Evolutionary conservation across 2,329 filamentous ascomycete species (phyloP).

Genomic region (Thyridium curvatum): DNA sequence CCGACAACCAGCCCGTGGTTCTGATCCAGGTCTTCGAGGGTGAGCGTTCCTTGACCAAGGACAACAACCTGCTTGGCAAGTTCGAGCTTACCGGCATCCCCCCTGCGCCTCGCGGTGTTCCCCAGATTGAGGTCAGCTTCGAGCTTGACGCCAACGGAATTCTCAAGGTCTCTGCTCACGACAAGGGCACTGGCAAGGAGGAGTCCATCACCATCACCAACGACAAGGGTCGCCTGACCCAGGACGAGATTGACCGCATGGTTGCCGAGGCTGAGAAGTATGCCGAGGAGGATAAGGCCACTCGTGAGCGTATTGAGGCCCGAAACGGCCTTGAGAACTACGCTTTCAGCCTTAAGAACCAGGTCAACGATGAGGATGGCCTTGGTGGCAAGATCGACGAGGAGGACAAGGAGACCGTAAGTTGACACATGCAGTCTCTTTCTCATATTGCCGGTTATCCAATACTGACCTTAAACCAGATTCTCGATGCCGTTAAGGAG

Average conservation of each 20-base stretch:
- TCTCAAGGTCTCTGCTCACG: constrained; percentile 88
- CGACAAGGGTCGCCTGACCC: constrained; percentile 95
- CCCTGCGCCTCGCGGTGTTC: constrained; percentile 89
- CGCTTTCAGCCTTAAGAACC: constrained; percentile 98
- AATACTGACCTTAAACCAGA: constrained; percentile 31
- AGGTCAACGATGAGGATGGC: constrained; percentile 93
- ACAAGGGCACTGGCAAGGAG: constrained; percentile 97
- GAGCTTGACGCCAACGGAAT: constrained; percentile 98
- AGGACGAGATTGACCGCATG: constrained; percentile 99
- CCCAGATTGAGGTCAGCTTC: constrained; percentile 97
- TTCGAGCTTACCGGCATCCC: constrained; percentile 97
- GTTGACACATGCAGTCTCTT: constrained; percentile 20
- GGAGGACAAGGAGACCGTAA: constrained; percentile 93
- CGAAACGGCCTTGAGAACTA: constrained; percentile 98
- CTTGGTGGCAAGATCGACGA: constrained; percentile 98
- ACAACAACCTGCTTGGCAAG: constrained; percentile 96
- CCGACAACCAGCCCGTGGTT: constrained; percentile 94
- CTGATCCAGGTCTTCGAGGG: constrained; percentile 94
- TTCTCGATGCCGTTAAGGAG: constrained; percentile 96
- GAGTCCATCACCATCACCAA: constrained; percentile 99
- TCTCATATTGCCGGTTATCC: not conserved
- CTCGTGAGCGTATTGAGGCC: constrained; percentile 92
- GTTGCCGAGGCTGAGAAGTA: constrained; percentile 97
- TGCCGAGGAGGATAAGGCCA: constrained; percentile 98
- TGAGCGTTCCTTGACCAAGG: constrained; percentile 89